phyloP scores from a whole-genome alignment of 169 alveolate species.

The Perkinsus chesapeaki region DNA sequence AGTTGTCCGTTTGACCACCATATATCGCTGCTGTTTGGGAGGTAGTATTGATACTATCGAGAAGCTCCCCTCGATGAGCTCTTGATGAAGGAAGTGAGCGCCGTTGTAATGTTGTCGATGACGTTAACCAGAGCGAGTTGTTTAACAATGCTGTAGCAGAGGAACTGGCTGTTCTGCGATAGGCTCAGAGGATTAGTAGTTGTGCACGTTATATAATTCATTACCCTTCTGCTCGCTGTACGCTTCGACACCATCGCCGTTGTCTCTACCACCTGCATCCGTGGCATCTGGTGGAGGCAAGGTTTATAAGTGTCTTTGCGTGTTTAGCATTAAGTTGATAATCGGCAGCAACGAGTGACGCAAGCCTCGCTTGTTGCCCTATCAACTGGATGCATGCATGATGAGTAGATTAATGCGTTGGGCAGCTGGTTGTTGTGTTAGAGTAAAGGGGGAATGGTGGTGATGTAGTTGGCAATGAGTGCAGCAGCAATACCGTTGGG shows the following conservation, averaged over 20 bases:
- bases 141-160: not conserved
- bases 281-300: not conserved
- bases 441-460: not conserved
- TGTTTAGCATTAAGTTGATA: not conserved
- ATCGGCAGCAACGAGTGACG: not conserved
- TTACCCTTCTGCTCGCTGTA: not conserved
- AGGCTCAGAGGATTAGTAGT: not conserved
- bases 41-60: not conserved
- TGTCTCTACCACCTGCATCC: not conserved
- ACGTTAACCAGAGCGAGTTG: not conserved
- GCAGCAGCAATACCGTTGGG: not conserved
- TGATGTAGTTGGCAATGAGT: no score
- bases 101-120: not conserved
- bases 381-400: not conserved
- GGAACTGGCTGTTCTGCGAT: not conserved
- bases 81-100: not conserved
- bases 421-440: not conserved
- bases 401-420: not conserved
- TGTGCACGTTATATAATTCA: not conserved
- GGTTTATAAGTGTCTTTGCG: not conserved
- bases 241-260: not conserved
- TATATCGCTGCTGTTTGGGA: not conserved
- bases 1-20: not conserved
- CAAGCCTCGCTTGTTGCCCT: not conserved
- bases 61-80: not conserved